Percentiles rank a stretch among this genome's conserved stretches.
These are phyloP conservation scores for Carex kokanica DNA, from an alignment of 176 grass and related monocot genomes.

Conservation along the genomic window DNA sequence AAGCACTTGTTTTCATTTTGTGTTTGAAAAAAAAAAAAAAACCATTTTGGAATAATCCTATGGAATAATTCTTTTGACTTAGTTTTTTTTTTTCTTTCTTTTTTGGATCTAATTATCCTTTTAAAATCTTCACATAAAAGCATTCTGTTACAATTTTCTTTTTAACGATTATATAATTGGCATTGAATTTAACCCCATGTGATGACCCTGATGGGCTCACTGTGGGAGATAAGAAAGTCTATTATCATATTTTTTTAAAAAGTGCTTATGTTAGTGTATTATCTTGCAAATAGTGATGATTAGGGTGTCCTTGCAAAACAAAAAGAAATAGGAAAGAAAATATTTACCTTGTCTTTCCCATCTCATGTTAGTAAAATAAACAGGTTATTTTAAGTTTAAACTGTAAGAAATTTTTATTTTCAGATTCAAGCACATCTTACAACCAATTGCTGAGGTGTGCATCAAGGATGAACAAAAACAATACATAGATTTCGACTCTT, in stretches of 20 bases:
- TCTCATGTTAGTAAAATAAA: not conserved
- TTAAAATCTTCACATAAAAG: not conserved
- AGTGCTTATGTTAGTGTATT: not conserved
- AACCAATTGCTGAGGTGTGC: conserved; percentile 81
- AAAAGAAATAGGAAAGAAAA: not conserved
- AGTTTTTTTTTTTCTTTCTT: not conserved
- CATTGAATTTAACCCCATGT: not conserved
- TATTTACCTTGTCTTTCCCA: not conserved
- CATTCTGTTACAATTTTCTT: not conserved
- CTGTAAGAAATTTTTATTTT: conserved; percentile 27
- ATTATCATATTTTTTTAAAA: not conserved
- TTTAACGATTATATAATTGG: not conserved
- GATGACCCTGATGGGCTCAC: not conserved
- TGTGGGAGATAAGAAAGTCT: not conserved
- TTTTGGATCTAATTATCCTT: not conserved
- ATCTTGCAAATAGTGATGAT: not conserved
- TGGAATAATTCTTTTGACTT: not conserved
- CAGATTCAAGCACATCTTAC: conserved; percentile 83
- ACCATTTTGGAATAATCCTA: not conserved
- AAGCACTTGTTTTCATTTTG: not conserved
- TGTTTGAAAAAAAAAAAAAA: not conserved
- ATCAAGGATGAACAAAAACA: conserved; percentile 71
- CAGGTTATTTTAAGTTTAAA: conserved; percentile 16
- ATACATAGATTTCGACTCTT: conserved; percentile 86
- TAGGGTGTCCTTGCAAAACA: not conserved